Conservation (phyloP, 2,329 filamentous ascomycete genomes). For the Stylonectria norvegica region DNA sequence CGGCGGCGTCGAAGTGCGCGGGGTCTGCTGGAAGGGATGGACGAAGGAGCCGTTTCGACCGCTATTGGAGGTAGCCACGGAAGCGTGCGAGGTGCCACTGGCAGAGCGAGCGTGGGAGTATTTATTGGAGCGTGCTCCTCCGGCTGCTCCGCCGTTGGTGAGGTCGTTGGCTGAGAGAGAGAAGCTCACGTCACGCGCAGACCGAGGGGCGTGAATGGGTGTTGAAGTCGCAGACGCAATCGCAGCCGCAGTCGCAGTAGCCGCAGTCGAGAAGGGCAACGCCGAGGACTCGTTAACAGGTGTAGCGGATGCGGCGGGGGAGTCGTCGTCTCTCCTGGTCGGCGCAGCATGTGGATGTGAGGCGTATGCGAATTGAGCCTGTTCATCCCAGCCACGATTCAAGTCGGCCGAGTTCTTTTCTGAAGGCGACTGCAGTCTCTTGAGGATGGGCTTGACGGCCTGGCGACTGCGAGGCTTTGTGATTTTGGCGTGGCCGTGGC, state of each 20-base stretch:
- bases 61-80: slow-evolving; percentile 53
- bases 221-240: slow-evolving; percentile 16
- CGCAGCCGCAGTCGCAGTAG: slow-evolving; percentile 15
- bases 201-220: slow-evolving; percentile 11
- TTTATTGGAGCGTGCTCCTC: slow-evolving; percentile 33
- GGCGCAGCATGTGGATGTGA: no score
- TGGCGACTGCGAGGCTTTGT: slow-evolving; percentile 47
- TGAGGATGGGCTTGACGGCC: slow-evolving; percentile 60
- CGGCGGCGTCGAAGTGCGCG: slow-evolving; percentile 58
- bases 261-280: no score
- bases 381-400: slow-evolving; percentile 58
- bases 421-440: slow-evolving; percentile 52
- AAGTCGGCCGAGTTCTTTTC: slow-evolving; percentile 63
- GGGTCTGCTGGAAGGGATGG: slow-evolving; percentile 63
- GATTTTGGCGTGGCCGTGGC: slow-evolving; percentile 27
- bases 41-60: slow-evolving; percentile 52
- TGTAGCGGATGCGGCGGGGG: no score
- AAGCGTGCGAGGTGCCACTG: slow-evolving; percentile 56
- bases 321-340: slow-evolving; percentile 25
- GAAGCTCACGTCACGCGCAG: slow-evolving; percentile 46
- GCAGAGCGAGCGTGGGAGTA: slow-evolving; percentile 57
- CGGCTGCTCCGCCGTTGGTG: slow-evolving; percentile 22
- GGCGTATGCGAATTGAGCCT: slow-evolving; percentile 34
- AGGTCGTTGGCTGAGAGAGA: slow-evolving; percentile 38
- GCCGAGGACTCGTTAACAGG: no score